These are phyloP conservation scores for Candolleomyces efflorescens DNA, from an alignment of 768 basidiomycete species.

Conservation along the genomic window DNA sequence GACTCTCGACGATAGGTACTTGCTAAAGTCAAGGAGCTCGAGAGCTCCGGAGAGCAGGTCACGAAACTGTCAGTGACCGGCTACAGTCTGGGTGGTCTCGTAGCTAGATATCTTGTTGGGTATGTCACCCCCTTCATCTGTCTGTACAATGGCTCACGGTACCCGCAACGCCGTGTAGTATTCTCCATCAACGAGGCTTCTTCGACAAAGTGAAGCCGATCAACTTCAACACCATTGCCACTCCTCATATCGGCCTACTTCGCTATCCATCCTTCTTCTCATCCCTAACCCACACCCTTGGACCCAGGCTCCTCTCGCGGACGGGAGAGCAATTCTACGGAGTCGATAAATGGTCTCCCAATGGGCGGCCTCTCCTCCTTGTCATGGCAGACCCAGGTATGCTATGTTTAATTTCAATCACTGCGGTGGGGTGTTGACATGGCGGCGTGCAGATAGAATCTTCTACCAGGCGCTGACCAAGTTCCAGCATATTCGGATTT, in stretches of 20 bases:
- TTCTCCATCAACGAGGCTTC: constrained; percentile 63
- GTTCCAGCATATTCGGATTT: constrained; percentile 71
- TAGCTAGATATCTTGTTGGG: constrained; percentile 78
- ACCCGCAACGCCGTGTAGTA: constrained; percentile 29
- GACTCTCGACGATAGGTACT: constrained; percentile 39
- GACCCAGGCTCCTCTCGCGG: constrained; percentile 66
- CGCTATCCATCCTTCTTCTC: constrained; percentile 59
- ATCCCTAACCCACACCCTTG: constrained; percentile 47
- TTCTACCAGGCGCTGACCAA: constrained; percentile 69
- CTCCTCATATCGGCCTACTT: constrained; percentile 77
- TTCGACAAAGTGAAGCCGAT: constrained; percentile 68
- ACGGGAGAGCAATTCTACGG: constrained; percentile 80
- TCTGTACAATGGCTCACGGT: background rate
- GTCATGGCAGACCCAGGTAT: constrained; percentile 78
- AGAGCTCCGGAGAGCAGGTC: constrained; percentile 51
- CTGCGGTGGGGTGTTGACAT: background rate
- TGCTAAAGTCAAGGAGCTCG: constrained; percentile 49
- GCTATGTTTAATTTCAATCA: constrained; percentile 10
- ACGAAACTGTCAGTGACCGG: constrained; percentile 71
- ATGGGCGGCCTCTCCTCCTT: constrained; percentile 63
- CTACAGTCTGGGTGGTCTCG: constrained; percentile 77
- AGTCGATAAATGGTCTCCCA: constrained; percentile 66
- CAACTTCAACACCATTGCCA: constrained; percentile 82
- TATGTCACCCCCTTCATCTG: constrained; percentile 21
- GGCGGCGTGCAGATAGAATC: constrained; percentile 47